Conservation (phyloP, 2,329 filamentous ascomycete genomes). For the Xylariaceae sp. region DNA sequence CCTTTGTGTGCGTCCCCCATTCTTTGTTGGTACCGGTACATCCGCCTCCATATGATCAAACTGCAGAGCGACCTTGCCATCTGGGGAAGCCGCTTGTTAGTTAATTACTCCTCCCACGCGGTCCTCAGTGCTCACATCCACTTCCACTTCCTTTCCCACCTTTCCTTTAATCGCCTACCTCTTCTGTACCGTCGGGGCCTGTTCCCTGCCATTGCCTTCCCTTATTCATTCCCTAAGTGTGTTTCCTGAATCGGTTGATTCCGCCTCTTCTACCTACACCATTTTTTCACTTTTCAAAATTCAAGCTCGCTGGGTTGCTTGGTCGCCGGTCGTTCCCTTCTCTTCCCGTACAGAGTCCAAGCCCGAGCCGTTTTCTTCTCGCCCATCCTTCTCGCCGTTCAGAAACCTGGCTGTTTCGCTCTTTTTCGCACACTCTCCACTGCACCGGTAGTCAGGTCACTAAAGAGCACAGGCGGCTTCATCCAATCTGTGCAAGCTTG, state of each 20-base stretch:
- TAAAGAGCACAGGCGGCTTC: neutral
- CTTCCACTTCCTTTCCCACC: slow-evolving; percentile 16
- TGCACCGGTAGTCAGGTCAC: neutral
- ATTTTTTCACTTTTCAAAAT: slow-evolving; percentile 24
- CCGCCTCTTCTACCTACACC: slow-evolving; percentile 5
- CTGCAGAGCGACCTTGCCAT: slow-evolving; percentile 13
- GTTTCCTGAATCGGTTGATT: slow-evolving; percentile 16
- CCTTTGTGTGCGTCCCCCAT: neutral
- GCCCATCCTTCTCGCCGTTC: slow-evolving; percentile 18
- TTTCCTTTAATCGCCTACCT: slow-evolving; percentile 12
- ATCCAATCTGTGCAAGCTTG: neutral
- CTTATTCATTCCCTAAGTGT: slow-evolving; percentile 25
- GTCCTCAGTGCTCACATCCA: slow-evolving; percentile 11
- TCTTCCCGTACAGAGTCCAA: slow-evolving; percentile 17
- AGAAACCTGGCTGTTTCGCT: slow-evolving; percentile 34
- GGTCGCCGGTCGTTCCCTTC: slow-evolving; percentile 25
- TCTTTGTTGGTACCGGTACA: neutral
- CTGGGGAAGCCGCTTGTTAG: slow-evolving; percentile 17
- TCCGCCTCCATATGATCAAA: neutral
- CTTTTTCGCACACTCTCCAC: slow-evolving; percentile 25
- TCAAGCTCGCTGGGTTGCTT: slow-evolving; percentile 20
- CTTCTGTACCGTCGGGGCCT: slow-evolving; percentile 20
- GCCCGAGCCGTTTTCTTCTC: slow-evolving; percentile 13
- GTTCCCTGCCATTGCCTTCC: slow-evolving; percentile 24
- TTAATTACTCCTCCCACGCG: slow-evolving; percentile 2